phyloP scores from a whole-genome alignment of 2,329 filamentous ascomycete species.

The Colletotrichum musae region DNA sequence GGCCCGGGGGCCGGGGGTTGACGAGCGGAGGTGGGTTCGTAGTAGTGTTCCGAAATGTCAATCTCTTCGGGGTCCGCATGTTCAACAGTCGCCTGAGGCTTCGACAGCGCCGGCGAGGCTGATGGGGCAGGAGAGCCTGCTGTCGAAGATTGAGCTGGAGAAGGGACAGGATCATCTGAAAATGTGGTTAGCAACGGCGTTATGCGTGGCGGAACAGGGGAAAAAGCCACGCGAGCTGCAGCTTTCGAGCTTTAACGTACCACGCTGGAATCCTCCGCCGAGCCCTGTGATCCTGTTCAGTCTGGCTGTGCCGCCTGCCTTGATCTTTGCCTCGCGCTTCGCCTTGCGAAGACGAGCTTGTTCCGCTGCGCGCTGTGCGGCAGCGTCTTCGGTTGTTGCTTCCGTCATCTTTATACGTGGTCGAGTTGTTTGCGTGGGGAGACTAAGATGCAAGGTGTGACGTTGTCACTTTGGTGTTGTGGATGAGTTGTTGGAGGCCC shows the following conservation, averaged over 20 bases:
- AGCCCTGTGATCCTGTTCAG: constrained; percentile 83
- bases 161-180: constrained; percentile 19
- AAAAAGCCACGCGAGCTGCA: background rate
- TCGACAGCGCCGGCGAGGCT: constrained; percentile 48
- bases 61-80: constrained; percentile 80
- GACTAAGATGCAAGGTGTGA: constrained; percentile 24
- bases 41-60: constrained; percentile 84
- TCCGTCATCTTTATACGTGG: constrained; percentile 56
- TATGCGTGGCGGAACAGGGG: background rate
- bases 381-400: constrained; percentile 60
- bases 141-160: constrained; percentile 27
- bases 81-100: constrained; percentile 45
- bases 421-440: constrained; percentile 16
- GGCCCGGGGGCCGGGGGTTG: constrained; percentile 45
- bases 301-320: constrained; percentile 77
- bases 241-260: constrained; percentile 48
- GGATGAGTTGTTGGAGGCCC: constrained; percentile 24
- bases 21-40: constrained; percentile 61
- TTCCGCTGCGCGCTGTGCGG: constrained; percentile 68
- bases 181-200: background rate
- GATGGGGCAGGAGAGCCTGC: constrained; percentile 39
- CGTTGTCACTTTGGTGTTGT: constrained; percentile 24
- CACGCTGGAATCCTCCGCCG: constrained; percentile 68
- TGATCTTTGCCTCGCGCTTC: constrained; percentile 84
- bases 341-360: constrained; percentile 84